Base-by-base conservation (phyloP, 495 filamentous ascomycete species). In the Trichoderma erinaceum region DNA sequence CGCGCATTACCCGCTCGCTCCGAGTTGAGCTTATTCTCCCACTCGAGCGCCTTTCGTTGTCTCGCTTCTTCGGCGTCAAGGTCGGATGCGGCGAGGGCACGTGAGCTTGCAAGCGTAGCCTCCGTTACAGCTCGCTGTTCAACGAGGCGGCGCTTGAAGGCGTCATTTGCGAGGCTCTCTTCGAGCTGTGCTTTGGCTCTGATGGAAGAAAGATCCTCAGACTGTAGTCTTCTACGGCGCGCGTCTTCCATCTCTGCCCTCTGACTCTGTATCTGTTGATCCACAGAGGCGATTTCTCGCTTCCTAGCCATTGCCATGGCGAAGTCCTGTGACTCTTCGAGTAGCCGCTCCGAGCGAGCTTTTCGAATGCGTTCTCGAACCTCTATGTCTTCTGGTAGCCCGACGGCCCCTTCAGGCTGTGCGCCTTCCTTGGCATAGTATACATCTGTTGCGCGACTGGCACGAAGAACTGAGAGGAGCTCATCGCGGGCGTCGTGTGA, bases 231-330 rank as follows among this genome's bases (percentile, higher is more conserved):
- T 48, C 72, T 73, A 58, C 73, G 76, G 29, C 79, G 77, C 7
- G 76, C 73, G 41, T 80, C 81, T 66, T 84, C 81, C 2, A 83
- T 70, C 67, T 81, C 77, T 6, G 80, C 77, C n/a, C 80, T 78
- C 46, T 67, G 71, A 1, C 72, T 69, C 72, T 75, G 79, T 70
- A 83, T 78, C 50, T 82, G 75, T 64, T 78, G 74, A 21, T 83
- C 78, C 13, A 81, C 73, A 0, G 71, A 68, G 8, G 81, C 79
- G 3, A 82, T 71, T 68, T 83, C 81, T 52, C 77, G 76, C 5
- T 73, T 78, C 0, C 81, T 75, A 16, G 74, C 74, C 0, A 83
- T 72, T 3, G 76, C 72, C 12, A 75, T 67, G 2, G 50, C 63
- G 69, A 81, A 79, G 3, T 81, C 80, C 41, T 80, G 74, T 3